Conservation (phyloP, 306 rosid species). For the Prinsepia uniflora region DNA sequence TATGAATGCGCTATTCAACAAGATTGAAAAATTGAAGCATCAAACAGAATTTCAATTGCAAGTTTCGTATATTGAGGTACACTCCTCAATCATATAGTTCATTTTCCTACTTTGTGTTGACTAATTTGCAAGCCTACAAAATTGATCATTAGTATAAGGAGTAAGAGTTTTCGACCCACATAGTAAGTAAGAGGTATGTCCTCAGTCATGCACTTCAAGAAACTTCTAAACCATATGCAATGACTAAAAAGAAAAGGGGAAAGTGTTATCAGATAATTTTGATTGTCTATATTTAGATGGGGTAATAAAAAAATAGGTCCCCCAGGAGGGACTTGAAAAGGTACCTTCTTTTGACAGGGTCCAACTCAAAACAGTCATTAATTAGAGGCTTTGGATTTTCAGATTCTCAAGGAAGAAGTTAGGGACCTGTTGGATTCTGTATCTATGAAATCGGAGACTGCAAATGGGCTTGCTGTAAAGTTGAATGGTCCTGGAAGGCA, state of each 20-base stretch:
- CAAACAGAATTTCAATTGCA: slow-evolving; percentile 74
- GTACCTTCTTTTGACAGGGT: no score
- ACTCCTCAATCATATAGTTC: not conserved
- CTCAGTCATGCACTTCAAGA: not conserved
- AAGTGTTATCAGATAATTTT: no score
- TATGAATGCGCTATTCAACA: slow-evolving; percentile 67
- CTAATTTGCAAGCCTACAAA: no score
- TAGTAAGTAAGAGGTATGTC: not conserved
- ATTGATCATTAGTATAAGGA: no score
- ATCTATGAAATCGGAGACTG: slow-evolving; percentile 7
- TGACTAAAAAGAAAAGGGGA: no score
- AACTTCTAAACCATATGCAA: not conserved
- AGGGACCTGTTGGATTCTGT: slow-evolving; percentile 64
- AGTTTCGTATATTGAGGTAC: slow-evolving; percentile 81
- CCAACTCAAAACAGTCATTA: slow-evolving; percentile 1
- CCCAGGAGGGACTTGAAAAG: no score
- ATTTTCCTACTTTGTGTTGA: not conserved
- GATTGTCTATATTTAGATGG: no score
- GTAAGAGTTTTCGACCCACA: no score
- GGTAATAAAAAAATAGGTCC: no score
- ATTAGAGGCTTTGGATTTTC: slow-evolving; percentile 36
- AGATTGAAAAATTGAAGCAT: slow-evolving; percentile 59
- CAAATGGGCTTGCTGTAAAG: slow-evolving; percentile 58
- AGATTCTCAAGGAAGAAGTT: slow-evolving; percentile 83
- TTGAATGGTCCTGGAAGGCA: slow-evolving; percentile 46